A percentile compares a stretch with the other conserved stretches of the same genome.
Evolutionary conservation across 1,139 yeast species (phyloP).

Genomic region (Candida pseudoviswanathii): DNA sequence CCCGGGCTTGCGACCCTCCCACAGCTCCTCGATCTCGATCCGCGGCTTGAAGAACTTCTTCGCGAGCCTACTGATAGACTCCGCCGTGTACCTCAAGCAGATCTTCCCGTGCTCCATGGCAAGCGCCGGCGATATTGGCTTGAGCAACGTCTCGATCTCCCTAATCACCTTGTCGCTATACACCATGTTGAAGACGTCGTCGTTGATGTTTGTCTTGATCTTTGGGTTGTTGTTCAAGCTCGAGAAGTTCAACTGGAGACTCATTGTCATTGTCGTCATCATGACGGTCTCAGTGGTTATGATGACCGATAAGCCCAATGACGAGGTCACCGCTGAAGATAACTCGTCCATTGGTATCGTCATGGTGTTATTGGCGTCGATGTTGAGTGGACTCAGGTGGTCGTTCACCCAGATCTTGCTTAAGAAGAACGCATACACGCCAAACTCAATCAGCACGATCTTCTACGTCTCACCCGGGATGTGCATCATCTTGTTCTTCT

Average conservation of each 20-base stretch:
- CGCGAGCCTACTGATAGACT: slow-evolving; percentile 18
- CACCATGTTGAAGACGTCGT: slow-evolving; percentile 90
- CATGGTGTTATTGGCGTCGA: slow-evolving; percentile 74
- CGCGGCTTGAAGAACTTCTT: slow-evolving; percentile 16
- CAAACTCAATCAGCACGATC: slow-evolving; percentile 82
- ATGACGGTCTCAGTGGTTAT: slow-evolving; percentile 84
- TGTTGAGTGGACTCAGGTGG: slow-evolving; percentile 92
- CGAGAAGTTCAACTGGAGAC: slow-evolving; percentile 68
- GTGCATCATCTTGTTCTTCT: slow-evolving; percentile 59
- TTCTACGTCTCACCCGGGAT: slow-evolving; percentile 83
- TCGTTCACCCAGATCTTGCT: slow-evolving; percentile 85
- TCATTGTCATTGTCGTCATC: slow-evolving; percentile 66
- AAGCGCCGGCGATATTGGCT: slow-evolving; percentile 90
- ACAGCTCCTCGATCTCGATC: background rate
- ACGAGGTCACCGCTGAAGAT: slow-evolving; percentile 17
- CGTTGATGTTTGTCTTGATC: slow-evolving; percentile 81
- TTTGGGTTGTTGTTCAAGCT: slow-evolving; percentile 82
- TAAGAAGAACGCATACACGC: slow-evolving; percentile 54
- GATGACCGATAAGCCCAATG: slow-evolving; percentile 65
- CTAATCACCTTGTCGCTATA: slow-evolving; percentile 81
- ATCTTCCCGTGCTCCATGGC: slow-evolving; percentile 87
- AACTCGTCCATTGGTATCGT: slow-evolving; percentile 57
- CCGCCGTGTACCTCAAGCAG: slow-evolving; percentile 44
- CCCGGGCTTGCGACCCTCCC: slow-evolving; percentile 51
- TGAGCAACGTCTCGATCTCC: slow-evolving; percentile 81